phyloP scores from a whole-genome alignment of 23 red algal species.

The Chondrus crispus region DNA sequence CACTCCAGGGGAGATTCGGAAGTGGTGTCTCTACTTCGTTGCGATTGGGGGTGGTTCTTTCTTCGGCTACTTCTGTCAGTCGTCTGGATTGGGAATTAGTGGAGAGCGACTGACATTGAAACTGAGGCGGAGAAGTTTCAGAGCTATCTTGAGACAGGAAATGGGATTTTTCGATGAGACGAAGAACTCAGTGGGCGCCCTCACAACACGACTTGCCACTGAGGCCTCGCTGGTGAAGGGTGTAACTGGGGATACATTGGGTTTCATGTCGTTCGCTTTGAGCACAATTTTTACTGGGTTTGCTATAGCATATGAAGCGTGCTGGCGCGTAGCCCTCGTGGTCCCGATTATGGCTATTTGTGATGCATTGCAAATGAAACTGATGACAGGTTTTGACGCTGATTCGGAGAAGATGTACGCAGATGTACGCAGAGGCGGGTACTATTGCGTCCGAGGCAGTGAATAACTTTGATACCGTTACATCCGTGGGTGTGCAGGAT shows the following conservation, averaged over 20 bases:
- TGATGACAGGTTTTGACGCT: slow-evolving; percentile 85
- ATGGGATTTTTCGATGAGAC: slow-evolving; percentile 85
- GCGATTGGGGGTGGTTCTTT: slow-evolving; percentile 41
- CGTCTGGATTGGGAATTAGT: slow-evolving; percentile 65
- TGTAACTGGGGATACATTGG: slow-evolving; percentile 47
- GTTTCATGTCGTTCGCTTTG: slow-evolving; percentile 25
- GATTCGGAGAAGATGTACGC: slow-evolving; percentile 59
- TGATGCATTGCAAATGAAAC: slow-evolving; percentile 73
- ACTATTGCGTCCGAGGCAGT: slow-evolving; percentile 79
- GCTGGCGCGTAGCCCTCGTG: slow-evolving; percentile 77
- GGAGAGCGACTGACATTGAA: slow-evolving; percentile 87
- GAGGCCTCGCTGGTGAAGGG: slow-evolving; percentile 68
- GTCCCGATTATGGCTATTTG: slow-evolving; percentile 78
- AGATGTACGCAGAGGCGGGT: slow-evolving; percentile 54
- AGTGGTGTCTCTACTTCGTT: slow-evolving; percentile 25
- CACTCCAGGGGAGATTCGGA: background rate
- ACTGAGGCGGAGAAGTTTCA: slow-evolving; percentile 65
- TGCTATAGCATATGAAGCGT: slow-evolving; percentile 66
- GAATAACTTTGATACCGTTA: slow-evolving; percentile 81
- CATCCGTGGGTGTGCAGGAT: slow-evolving; percentile 71
- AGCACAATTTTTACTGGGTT: slow-evolving; percentile 65
- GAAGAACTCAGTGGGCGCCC: slow-evolving; percentile 58
- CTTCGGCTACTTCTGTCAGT: slow-evolving; percentile 50
- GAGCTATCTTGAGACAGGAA: slow-evolving; percentile 82
- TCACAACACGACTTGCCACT: slow-evolving; percentile 63